phyloP scores from a whole-genome alignment of 257 asterid species.

The Nicotiana paniculata region DNA sequence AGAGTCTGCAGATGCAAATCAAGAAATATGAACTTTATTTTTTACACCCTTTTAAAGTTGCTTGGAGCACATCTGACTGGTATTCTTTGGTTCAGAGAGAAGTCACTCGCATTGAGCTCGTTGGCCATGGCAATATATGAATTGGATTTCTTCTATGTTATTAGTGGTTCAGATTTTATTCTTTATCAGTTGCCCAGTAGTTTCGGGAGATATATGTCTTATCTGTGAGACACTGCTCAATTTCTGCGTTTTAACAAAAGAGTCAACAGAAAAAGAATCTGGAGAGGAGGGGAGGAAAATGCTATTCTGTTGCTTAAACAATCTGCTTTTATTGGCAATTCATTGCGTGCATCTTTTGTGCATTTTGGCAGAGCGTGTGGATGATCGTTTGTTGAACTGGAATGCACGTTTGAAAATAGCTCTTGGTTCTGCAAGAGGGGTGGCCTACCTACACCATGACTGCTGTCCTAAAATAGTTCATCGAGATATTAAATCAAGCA shows the following conservation, averaged over 20 bases:
- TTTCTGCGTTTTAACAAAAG: not conserved
- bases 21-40: not conserved
- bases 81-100: not conserved
- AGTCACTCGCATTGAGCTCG: not conserved
- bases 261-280: not conserved
- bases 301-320: not conserved
- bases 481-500: constrained; percentile 92
- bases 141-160: not conserved
- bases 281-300: too few species aligned
- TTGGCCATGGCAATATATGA: not conserved
- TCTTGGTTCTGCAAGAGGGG: constrained; percentile 90
- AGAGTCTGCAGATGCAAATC: not conserved
- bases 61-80: not conserved
- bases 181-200: not conserved
- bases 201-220: not conserved
- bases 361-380: constrained; percentile 33
- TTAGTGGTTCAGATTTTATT: not conserved
- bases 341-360: not conserved
- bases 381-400: constrained; percentile 62
- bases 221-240: not conserved
- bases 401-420: constrained; percentile 71
- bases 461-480: constrained; percentile 85
- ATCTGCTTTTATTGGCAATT: not conserved
- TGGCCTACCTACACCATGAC: constrained; percentile 91
- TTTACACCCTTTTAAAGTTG: not conserved